Evolutionary conservation across 331 rosid species (phyloP).

Genomic region (Rosa hybrid): DNA sequence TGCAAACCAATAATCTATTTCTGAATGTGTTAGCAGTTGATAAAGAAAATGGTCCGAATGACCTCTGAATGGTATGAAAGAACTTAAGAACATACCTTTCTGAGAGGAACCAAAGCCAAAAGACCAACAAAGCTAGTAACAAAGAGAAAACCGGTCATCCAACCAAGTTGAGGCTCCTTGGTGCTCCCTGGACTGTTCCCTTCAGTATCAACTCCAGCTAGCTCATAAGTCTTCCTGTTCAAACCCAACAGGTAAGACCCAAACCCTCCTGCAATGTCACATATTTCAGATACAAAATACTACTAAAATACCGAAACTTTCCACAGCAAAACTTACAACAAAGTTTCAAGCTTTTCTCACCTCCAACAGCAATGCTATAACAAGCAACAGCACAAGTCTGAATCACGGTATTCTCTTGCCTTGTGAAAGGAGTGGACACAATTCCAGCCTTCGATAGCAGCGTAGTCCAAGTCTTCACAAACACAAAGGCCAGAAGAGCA

Average conservation of each 20-base stretch:
- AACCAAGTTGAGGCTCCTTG: slow-evolving; percentile 86
- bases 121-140: slow-evolving; percentile 92
- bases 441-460: slow-evolving; percentile 78
- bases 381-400: slow-evolving; percentile 99
- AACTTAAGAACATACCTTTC: slow-evolving; percentile 60
- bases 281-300: slow-evolving; percentile 17
- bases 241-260: slow-evolving; percentile 92
- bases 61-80: background rate
- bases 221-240: slow-evolving; percentile 74
- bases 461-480: slow-evolving; percentile 75
- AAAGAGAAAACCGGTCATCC: slow-evolving; percentile 95
- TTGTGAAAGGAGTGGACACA: slow-evolving; percentile 74
- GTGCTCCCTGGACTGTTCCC: slow-evolving; percentile 81
- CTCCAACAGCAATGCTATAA: slow-evolving; percentile 93
- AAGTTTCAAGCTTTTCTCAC: slow-evolving; percentile 31
- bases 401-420: slow-evolving; percentile 89
- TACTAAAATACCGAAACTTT: background rate
- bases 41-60: background rate
- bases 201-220: slow-evolving; percentile 74
- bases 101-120: slow-evolving; percentile 86
- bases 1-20: background rate
- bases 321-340: background rate
- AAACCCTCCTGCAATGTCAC: slow-evolving; percentile 78
- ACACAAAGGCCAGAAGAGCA: slow-evolving; percentile 89
- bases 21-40: background rate